Evolutionary conservation across 1,284 basidiomycete species (phyloP), one percentile per base, ranked within the genome.

Genomic region (Ceratobasidium sp.): DNA sequence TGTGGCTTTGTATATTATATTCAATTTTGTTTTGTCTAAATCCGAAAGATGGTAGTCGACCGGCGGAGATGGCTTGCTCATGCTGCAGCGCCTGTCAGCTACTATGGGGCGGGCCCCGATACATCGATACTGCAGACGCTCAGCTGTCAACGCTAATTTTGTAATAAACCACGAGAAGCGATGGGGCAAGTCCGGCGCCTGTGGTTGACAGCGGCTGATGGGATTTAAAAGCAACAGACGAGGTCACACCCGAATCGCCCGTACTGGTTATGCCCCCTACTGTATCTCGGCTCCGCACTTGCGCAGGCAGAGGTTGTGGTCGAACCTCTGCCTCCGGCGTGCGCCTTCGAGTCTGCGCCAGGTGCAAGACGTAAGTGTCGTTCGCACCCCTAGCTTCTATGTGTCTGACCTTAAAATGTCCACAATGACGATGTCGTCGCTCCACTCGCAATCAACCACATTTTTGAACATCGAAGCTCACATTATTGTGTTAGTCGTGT

Each of bases 291-390:
- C 30, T 67, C 52, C 64, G 64, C 26, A 26, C 30, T 2, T 67
- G 64, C 32, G 49, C 64, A 13, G 64, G 50, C 26, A n/a, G 38
- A 38, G 28, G 38, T 7, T 67, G 64, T 30, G 21, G 50, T 21
- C 21, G 26, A 14, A 55, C 64, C 5, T 54, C 64, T 6, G 64
- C 38, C 38, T 23, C 23, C 35, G 64, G 64, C 4, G 38, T 38
- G 7, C 64, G 46, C 18, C 50, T 67, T 9, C 54, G 46, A 38
- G 64, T 38, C 35, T 67, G 64, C 28, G 49, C 50, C 6, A 30
- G 52, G 52, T 67, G 64, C 38, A 67, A 67, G 30, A 67, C 64
- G 64, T 67, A 67, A 44, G 64, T 67, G 5, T 23, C 8, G n/a
- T 49, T 30, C 49, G 5, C 21, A 18, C 4, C 26, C 5, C 13